Percentiles rank a stretch among this genome's conserved stretches.
Conservation (phyloP, 2,329 filamentous ascomycete genomes). For the Dothistroma septosporum region DNA sequence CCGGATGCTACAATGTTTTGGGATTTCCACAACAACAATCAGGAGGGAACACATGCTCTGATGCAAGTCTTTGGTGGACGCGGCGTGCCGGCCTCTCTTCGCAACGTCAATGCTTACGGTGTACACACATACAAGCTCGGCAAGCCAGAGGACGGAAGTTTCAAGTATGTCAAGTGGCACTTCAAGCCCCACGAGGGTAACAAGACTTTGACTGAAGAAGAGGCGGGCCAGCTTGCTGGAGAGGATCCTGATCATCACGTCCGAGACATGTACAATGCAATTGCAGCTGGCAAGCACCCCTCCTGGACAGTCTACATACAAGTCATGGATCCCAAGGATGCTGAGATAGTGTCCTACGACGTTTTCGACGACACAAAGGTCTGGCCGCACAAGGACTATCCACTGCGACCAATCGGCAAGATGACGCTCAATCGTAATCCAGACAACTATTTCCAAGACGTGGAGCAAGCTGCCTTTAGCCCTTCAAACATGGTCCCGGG, state of each 20-base stretch:
- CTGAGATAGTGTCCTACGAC: slow-evolving; percentile 46
- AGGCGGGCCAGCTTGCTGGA: slow-evolving; percentile 36
- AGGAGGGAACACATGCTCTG: slow-evolving; percentile 34
- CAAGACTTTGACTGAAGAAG: slow-evolving; percentile 41
- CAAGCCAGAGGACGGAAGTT: slow-evolving; percentile 41
- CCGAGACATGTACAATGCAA: slow-evolving; percentile 43
- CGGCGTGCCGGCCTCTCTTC: slow-evolving; percentile 8
- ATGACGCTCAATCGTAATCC: slow-evolving; percentile 52
- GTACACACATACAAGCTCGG: slow-evolving; percentile 42
- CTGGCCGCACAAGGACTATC: slow-evolving; percentile 40
- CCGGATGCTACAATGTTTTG: slow-evolving; percentile 35
- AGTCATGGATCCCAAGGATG: slow-evolving; percentile 51
- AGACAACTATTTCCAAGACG: slow-evolving; percentile 56
- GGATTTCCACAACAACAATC: slow-evolving; percentile 42
- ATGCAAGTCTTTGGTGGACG: slow-evolving; percentile 49
- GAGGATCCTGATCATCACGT: slow-evolving; percentile 37
- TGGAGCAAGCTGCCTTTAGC: slow-evolving; percentile 4
- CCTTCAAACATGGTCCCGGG: slow-evolving; percentile 1
- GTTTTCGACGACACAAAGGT: slow-evolving; percentile 57
- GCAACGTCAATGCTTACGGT: slow-evolving; percentile 46
- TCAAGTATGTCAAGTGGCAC: slow-evolving; percentile 50
- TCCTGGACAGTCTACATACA: slow-evolving; percentile 54
- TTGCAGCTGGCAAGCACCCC: slow-evolving; percentile 45
- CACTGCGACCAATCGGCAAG: slow-evolving; percentile 47
- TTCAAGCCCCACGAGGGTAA: slow-evolving; percentile 48